These are phyloP conservation scores for Aschersonia sp. DNA, from an alignment of 2,329 filamentous ascomycete species.

Conservation along the genomic window DNA sequence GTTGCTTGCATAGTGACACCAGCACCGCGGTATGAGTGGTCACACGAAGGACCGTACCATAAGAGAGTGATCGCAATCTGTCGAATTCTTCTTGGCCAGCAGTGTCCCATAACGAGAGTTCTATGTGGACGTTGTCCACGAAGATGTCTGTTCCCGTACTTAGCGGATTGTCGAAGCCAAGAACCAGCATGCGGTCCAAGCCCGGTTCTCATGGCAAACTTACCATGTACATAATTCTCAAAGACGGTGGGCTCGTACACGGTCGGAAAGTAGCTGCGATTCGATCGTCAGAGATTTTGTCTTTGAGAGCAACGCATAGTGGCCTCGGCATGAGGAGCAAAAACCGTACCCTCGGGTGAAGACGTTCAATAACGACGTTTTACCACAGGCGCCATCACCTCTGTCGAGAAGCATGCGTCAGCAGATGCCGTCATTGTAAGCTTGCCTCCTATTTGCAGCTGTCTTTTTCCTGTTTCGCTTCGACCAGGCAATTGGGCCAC, in stretches of 20 bases:
- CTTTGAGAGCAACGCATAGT: neutral
- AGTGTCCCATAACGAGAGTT: conserved; percentile 95
- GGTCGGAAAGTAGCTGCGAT: conserved; percentile 75
- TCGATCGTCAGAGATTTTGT: neutral
- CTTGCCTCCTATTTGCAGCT: neutral
- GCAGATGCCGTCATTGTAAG: neutral
- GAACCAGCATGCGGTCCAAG: conserved; percentile 1
- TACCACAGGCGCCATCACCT: conserved; percentile 91
- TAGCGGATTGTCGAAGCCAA: neutral
- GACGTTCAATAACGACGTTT: conserved; percentile 93
- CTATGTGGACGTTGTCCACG: conserved; percentile 92
- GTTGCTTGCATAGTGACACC: neutral
- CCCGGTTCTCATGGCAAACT: conserved; percentile 11
- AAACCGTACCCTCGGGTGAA: conserved; percentile 80
- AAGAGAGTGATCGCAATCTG: conserved; percentile 83
- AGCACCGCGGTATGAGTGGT: neutral
- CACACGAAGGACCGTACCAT: conserved; percentile 41
- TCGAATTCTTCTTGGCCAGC: conserved; percentile 99
- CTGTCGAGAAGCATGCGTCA: conserved; percentile 28
- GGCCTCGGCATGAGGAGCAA: neutral
- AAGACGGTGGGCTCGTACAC: conserved; percentile 98
- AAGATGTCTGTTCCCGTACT: conserved; percentile 60
- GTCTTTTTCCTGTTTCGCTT: neutral
- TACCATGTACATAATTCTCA: conserved; percentile 97
- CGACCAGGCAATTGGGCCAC: conserved; percentile 6